Evolutionary conservation across 176 grass and related monocot genomes (phyloP), one percentile per base, ranked within the genome.

Genomic region (Rhynchospora tenuis): DNA sequence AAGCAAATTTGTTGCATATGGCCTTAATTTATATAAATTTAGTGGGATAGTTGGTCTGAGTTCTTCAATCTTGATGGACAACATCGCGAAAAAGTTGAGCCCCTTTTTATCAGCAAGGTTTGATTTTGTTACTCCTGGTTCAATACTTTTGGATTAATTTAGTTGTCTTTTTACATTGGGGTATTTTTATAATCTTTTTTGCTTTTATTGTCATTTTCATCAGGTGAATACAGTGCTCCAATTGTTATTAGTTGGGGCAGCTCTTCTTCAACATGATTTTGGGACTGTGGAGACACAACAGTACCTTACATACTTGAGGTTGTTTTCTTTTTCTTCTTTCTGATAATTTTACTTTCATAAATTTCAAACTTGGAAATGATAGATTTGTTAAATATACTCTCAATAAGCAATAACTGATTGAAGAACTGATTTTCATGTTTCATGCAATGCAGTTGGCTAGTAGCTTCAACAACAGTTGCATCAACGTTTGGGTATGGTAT

Each of bases 101-200:
- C 95, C 59, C 89, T 98, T 74, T 95, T 98, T 86, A 95, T 95
- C 55, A 98, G 95, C 90, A 98, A 98, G 92, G 95, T 87, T 73
- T 84, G 65, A 15, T 83, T 78, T 81, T 81, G 13, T 87, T 64
- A 81, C 44, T 16, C 31, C 51, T 33, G 59, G 20, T 80, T 3
- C 77, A 78, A 61, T 79, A 74, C 55, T 84, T 81, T 42, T 20
- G 64, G 69, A 84, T 77, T 60, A 16, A 1, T 78, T 46, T 54
- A 42, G 33, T 57, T 48, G 68, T 91, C 24, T 56, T 61, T 67
- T 51, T 54, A 81, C 86, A 3, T 78, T 81, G 16, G 81, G 65
- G 46, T 57, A 68, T 17, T 75, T 51, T 24, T 22, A 75, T 54
- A 75, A 52, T 75, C 23, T 52, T 75, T 48, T 24, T n/a, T n/a